phyloP scores from a whole-genome alignment of 176 grass and related monocot genomes.

The Bonia amplexicaulis region DNA sequence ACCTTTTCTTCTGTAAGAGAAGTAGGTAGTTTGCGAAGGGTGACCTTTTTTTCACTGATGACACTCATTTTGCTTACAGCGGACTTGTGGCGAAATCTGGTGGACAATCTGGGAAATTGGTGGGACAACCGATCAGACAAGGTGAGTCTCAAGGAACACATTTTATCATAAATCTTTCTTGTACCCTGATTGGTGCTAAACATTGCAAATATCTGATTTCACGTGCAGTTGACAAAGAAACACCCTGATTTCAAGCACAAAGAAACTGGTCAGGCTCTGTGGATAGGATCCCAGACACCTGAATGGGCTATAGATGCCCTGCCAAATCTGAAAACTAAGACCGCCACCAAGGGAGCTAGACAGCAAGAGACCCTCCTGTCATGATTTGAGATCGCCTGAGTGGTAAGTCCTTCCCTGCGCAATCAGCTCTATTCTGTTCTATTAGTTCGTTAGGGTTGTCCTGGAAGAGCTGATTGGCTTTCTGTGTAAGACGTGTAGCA shows the following conservation, averaged over 20 bases:
- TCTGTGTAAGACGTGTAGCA: neutral
- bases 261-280: conserved; percentile 50
- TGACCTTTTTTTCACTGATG: neutral
- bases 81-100: conserved; percentile 52
- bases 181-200: neutral
- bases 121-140: conserved; percentile 75
- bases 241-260: conserved; percentile 78
- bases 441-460: neutral
- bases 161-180: neutral
- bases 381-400: conserved; percentile 13
- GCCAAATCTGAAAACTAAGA: conserved; percentile 32
- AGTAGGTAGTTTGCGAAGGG: neutral
- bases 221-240: conserved; percentile 35
- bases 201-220: neutral
- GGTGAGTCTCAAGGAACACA: conserved; percentile 8
- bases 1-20: neutral
- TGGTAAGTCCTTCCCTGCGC: conserved; percentile 8
- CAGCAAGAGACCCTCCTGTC: conserved; percentile 43
- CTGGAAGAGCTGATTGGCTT: neutral
- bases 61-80: conserved; percentile 35
- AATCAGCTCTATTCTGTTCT: neutral
- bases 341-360: neutral
- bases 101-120: conserved; percentile 65
- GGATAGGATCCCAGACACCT: conserved; percentile 47
- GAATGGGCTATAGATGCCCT: conserved; percentile 44